phyloP scores from a whole-genome alignment of 176 grass and related monocot genomes.

The Metroxylon sagu region DNA sequence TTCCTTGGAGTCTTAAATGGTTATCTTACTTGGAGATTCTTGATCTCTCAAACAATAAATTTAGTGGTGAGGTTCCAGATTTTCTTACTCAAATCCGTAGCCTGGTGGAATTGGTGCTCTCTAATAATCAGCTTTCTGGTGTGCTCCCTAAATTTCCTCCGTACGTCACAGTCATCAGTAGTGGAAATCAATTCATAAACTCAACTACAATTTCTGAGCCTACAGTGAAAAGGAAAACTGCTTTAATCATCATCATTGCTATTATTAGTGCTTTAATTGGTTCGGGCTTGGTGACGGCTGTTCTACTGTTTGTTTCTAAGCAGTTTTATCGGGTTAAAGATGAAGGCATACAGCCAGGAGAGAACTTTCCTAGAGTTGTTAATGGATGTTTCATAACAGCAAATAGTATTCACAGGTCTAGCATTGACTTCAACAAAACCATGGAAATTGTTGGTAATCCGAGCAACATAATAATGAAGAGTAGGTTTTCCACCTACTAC shows the following conservation, averaged over 20 bases:
- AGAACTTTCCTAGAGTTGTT: conserved; percentile 24
- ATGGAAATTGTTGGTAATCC: conserved; percentile 33
- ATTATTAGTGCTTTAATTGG: conserved; percentile 29
- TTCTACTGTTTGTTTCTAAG: conserved; percentile 25
- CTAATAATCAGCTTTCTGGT: conserved; percentile 67
- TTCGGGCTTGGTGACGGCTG: conserved; percentile 24
- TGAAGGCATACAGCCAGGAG: conserved; percentile 7
- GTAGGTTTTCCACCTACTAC: conserved; percentile 76
- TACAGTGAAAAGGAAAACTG: conserved; percentile 9
- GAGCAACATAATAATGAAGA: conserved; percentile 62
- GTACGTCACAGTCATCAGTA: conserved; percentile 21
- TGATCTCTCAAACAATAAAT: conserved; percentile 75
- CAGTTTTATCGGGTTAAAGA: conserved; percentile 58
- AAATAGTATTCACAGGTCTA: conserved; percentile 60
- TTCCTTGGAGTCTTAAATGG: conserved; percentile 18
- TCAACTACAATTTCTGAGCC: background rate
- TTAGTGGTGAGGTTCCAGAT: conserved; percentile 36
- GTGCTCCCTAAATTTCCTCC: background rate
- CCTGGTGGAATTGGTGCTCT: conserved; percentile 39
- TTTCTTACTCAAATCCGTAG: conserved; percentile 4
- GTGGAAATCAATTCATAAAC: conserved; percentile 23
- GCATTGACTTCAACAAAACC: conserved; percentile 43
- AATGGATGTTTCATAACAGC: conserved; percentile 32
- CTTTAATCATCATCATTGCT: conserved; percentile 15
- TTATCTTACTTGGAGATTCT: conserved; percentile 31